Base-by-base conservation (phyloP, 176 grass and related monocot species). In the Saccharum spontaneum region DNA sequence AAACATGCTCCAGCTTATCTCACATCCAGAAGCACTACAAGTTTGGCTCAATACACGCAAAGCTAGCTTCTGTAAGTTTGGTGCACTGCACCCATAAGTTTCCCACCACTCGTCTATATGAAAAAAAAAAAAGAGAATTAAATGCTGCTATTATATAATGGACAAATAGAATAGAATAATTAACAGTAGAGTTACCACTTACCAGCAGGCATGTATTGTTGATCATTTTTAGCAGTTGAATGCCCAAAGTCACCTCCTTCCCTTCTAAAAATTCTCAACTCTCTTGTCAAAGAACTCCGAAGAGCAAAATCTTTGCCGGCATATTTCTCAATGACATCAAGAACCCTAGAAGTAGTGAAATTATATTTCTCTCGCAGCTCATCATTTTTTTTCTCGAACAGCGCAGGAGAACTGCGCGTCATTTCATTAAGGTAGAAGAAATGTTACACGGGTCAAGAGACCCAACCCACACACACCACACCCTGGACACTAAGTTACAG, bases 61-160 rank as follows among this genome's bases (percentile, higher is more conserved):
- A 9, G 73, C 73, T 36, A 76, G 48, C 73, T 76, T 76, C 6
- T 76, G 48, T 76, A 75, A 75, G 31, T 75, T 75, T 34, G 45
- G 45, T 16, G 72, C 17, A 4, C 15, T 33, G 14, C 72, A 75
- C 7, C 72, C 72, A 75, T 54, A 75, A 18, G 38, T 71, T 40
- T 70, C 36, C 18, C 36, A 70, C 68, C 67, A 69, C 67, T 69
- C 67, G n/a, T 69, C 67, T 69, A n/a, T 39, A 38, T 69, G 5
- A 69, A 40, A 39, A 61, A 62, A 69, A 40, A 39, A 61, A 62
- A 55, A 6, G 18, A 7, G 7, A 18, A 55, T 55, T 12, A 69
- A 4, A 69, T 40, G 22, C 7, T 40, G 10, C 4, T 69, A 18
- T 22, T 36, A 20, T 69, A 10, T 4, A 69, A 69, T 40, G 8